Base-by-base conservation (phyloP, 2,329 filamentous ascomycete species). In the Microascus cirrosus region DNA sequence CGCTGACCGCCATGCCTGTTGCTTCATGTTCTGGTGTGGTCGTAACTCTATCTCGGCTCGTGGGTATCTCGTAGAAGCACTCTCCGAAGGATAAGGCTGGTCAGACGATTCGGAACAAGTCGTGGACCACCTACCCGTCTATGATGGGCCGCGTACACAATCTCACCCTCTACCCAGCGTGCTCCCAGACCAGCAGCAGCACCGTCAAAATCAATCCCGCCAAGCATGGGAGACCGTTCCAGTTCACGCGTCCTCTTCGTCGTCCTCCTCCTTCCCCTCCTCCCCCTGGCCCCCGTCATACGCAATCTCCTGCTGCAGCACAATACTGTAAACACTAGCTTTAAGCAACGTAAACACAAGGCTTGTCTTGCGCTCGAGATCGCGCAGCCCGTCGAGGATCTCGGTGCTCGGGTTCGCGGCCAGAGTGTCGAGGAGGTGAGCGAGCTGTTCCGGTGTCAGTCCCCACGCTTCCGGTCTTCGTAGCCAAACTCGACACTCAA, bases 291-390 rank as follows among this genome's bases (percentile, higher is more conserved):
- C 67, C 61, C 75, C 73, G 63, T 78, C 78, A 54, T 83, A 89
- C 62, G 87, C 85, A 66, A 95, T 90, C 80, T 97, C 90, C 80
- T 97, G 93, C 80, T 99, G 93, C 76, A 99, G 72, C 61, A 99
- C 92, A 75, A 99, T 99, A 69, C 89, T 95, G 75, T 99, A 99
- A 62, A 99, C 94, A 71, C 93, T 97, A 20, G 94, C 93, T 77
- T 99, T 99, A 69, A 99, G 80, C 69, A 97, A 74, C 61, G 94
- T 99, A 72, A 95, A 97, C 24, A 96, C 93, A 58, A 96, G 77
- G 64, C 90, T 91, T 51, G 93, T 96, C 78, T 97, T 96, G 65
- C 94, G 81, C 77, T 99, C 94, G 58, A 99, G 77, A 51, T 92
- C 86, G 57, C 94, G 80, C 65, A 99, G 78, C 10, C 89, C 87